These are phyloP conservation scores for Ophiorrhiza pumila DNA, from an alignment of 257 asterid species.

Conservation along the genomic window DNA sequence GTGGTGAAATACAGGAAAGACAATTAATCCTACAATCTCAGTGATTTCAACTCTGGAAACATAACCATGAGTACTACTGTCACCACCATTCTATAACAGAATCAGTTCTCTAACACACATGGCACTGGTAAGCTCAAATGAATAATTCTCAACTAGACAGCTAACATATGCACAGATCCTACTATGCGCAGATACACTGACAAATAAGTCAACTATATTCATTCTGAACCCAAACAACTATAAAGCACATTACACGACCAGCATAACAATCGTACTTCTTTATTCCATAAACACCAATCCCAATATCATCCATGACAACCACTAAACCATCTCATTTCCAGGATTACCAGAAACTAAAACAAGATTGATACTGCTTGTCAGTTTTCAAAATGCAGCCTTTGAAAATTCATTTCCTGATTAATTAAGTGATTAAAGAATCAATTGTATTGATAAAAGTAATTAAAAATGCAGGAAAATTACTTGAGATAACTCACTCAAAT, in stretches of 20 bases:
- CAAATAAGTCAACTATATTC: background rate
- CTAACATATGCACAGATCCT: too few relatives aligned
- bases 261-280: background rate
- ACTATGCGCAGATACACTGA: background rate
- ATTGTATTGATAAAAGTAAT: background rate
- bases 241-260: background rate
- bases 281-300: background rate
- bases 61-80: background rate
- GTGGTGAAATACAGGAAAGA: background rate
- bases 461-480: too few relatives aligned
- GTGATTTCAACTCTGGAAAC: too few relatives aligned
- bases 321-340: background rate
- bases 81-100: background rate
- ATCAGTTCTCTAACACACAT: background rate
- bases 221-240: background rate
- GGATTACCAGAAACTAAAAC: background rate
- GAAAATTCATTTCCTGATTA: too few relatives aligned
- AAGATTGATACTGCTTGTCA: too few relatives aligned
- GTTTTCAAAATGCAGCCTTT: too few relatives aligned
- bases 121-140: background rate
- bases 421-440: background rate
- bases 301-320: background rate
- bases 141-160: too few relatives aligned
- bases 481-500: too few relatives aligned
- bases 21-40: too few relatives aligned